Evolutionary conservation across 805 yeast genomes (phyloP).

Genomic region (Ogataea sp.): DNA sequence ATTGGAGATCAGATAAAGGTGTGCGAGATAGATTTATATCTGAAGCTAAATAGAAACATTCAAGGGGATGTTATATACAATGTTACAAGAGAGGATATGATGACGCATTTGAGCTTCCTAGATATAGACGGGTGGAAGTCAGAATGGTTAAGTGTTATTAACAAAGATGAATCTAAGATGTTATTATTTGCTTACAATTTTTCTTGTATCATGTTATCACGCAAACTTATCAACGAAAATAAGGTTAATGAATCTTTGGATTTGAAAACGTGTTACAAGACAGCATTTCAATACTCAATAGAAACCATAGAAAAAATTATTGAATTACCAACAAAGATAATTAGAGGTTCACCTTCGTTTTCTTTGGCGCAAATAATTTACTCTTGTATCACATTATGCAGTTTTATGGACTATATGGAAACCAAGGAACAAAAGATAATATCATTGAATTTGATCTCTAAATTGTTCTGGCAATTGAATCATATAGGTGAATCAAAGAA

Average conservation of each 20-base stretch:
- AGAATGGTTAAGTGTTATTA: slow-evolving; percentile 36
- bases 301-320: slow-evolving; percentile 37
- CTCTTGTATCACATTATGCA: slow-evolving; percentile 45
- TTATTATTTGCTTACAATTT: slow-evolving; percentile 40
- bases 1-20: slow-evolving; percentile 48
- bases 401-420: slow-evolving; percentile 32
- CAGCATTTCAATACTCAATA: slow-evolving; percentile 37
- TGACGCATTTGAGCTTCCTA: too few relatives aligned
- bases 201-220: slow-evolving; percentile 33
- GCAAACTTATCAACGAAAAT: slow-evolving; percentile 22
- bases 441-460: slow-evolving; percentile 39
- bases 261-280: slow-evolving; percentile 13
- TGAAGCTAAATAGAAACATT: slow-evolving; percentile 13
- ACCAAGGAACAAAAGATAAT: slow-evolving; percentile 28
- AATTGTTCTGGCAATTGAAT: slow-evolving; percentile 51
- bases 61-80: background rate
- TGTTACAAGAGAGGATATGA: too few relatives aligned
- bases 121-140: slow-evolving; percentile 38
- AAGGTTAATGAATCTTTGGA: background rate
- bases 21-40: slow-evolving; percentile 37
- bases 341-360: slow-evolving; percentile 48
- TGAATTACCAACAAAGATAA: slow-evolving; percentile 33
- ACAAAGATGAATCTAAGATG: slow-evolving; percentile 40
- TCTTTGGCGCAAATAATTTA: slow-evolving; percentile 46
- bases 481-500: slow-evolving; percentile 48